These are phyloP conservation scores for Ceratobasidium sp. DNA, from an alignment of 1,284 basidiomycete genomes.

Conservation along the genomic window DNA sequence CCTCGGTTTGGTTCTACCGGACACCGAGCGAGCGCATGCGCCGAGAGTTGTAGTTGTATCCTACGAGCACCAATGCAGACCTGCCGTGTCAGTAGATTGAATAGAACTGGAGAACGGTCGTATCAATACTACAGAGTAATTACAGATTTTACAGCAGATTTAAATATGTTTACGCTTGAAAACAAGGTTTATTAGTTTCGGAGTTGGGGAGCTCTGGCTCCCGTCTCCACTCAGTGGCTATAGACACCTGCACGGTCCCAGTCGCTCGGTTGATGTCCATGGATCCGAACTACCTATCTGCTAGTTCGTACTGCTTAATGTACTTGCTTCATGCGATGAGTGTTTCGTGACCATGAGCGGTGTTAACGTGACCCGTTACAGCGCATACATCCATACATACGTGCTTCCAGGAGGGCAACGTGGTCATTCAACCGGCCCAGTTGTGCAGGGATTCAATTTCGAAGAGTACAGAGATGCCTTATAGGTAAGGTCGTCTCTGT, in stretches of 20 bases:
- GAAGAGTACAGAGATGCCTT: background rate
- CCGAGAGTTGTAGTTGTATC: background rate
- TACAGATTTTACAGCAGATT: background rate
- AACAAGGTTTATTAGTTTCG: too few species aligned
- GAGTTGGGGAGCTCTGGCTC: too few species aligned
- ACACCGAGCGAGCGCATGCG: conserved; percentile 1
- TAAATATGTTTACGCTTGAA: too few species aligned
- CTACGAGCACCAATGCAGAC: too few species aligned
- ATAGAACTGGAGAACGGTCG: background rate
- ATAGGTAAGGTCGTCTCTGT: background rate
- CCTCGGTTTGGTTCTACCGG: background rate
- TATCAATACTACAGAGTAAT: background rate
- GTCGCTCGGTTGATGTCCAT: background rate
- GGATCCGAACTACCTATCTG: background rate
- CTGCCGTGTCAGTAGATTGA: too few species aligned
- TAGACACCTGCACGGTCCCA: background rate
- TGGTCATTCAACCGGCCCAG: background rate
- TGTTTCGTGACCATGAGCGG: background rate
- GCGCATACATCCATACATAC: background rate
- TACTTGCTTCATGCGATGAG: background rate
- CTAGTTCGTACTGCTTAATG: background rate
- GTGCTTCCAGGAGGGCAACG: background rate
- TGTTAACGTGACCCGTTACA: too few species aligned
- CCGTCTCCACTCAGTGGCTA: background rate
- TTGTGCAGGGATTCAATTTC: conserved; percentile 11